phyloP scores from a whole-genome alignment of 208 protist species.

The Lotmaria passim region DNA sequence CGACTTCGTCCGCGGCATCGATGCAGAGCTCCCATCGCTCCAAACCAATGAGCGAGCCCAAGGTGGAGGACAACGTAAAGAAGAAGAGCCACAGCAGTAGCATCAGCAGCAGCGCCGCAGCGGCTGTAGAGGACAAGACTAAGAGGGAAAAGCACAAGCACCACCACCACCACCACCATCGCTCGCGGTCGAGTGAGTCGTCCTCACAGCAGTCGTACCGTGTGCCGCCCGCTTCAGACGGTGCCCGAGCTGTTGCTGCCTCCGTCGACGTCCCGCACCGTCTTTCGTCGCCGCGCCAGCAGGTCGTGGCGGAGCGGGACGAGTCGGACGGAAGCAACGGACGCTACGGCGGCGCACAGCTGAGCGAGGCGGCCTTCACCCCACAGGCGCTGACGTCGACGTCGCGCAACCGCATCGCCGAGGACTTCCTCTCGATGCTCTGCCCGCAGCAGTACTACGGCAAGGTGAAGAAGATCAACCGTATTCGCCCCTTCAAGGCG shows the following conservation, averaged over 20 bases:
- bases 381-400: constrained; percentile 43
- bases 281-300: constrained; percentile 13
- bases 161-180: constrained; percentile 20
- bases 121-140: background rate
- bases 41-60: constrained; percentile 9
- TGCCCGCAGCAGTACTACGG: constrained; percentile 90
- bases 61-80: constrained; percentile 7
- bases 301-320: background rate
- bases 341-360: constrained; percentile 13
- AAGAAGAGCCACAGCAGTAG: constrained; percentile 16
- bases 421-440: constrained; percentile 78
- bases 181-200: constrained; percentile 18
- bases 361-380: constrained; percentile 23
- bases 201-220: constrained; percentile 22
- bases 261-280: constrained; percentile 13
- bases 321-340: background rate
- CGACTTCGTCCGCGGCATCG: constrained; percentile 9
- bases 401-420: constrained; percentile 61
- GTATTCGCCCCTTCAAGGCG: constrained; percentile 59
- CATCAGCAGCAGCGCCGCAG: background rate
- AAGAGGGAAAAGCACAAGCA: constrained; percentile 9
- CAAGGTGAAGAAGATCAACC: constrained; percentile 74
- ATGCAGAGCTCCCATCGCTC: constrained; percentile 16
- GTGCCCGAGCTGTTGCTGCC: background rate
- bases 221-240: background rate